Evolutionary conservation across 2,329 filamentous ascomycete species (phyloP).

Genomic region (Emydomyces testavorans): DNA sequence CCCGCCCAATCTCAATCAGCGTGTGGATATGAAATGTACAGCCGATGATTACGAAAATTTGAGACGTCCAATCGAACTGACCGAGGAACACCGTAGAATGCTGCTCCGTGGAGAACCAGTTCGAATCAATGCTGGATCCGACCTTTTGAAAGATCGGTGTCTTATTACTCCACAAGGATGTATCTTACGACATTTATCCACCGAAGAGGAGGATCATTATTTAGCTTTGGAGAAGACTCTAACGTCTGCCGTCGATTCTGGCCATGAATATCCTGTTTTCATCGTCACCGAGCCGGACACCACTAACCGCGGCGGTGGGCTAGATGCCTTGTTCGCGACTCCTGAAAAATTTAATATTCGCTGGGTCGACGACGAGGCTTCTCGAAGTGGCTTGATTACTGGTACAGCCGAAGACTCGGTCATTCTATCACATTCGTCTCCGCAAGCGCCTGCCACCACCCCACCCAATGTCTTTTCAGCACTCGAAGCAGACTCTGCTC

Average conservation of each 20-base stretch:
- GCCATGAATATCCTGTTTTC: constrained; percentile 30
- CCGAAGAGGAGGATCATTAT: constrained; percentile 38
- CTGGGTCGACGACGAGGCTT: constrained; percentile 32
- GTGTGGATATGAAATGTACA: constrained; percentile 34
- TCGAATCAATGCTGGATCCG: constrained; percentile 27
- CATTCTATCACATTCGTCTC: constrained; percentile 16
- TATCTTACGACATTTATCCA: constrained; percentile 35
- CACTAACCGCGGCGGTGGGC: constrained; percentile 35
- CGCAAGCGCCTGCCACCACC: constrained; percentile 16
- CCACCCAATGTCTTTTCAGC: constrained; percentile 27
- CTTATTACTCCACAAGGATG: constrained; percentile 37
- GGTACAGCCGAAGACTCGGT: constrained; percentile 20
- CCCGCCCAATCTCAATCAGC: constrained; percentile 31
- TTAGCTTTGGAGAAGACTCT: constrained; percentile 35
- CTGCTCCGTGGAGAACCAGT: constrained; percentile 34
- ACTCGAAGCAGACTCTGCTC: constrained; percentile 31
- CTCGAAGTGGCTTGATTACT: constrained; percentile 21
- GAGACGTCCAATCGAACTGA: constrained; percentile 31
- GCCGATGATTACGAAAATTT: constrained; percentile 32
- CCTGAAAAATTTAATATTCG: constrained; percentile 37
- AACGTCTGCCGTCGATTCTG: constrained; percentile 23
- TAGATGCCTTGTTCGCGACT: constrained; percentile 36
- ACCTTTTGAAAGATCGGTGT: constrained; percentile 32
- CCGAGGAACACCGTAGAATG: constrained; percentile 34
- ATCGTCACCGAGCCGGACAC: constrained; percentile 31